These are phyloP conservation scores for Microbotryum silenes-acaulis DNA, from an alignment of 1,284 basidiomycete genomes.

Conservation along the genomic window DNA sequence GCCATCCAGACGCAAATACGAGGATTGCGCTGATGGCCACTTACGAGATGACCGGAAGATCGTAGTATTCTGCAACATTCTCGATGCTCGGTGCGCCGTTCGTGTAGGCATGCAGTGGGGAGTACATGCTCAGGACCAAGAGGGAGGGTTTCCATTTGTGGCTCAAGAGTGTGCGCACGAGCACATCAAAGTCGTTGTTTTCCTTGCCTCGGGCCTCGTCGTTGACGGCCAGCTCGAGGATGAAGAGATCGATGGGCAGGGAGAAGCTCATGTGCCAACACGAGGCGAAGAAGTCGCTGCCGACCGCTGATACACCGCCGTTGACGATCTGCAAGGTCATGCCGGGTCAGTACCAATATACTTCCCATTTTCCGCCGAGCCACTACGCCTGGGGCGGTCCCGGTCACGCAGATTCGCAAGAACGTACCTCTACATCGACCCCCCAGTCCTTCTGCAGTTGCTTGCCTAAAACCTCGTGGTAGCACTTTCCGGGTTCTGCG, in stretches of 20 bases:
- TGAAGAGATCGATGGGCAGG: not conserved
- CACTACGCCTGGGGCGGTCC: too few relatives aligned
- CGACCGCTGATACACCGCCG: not conserved
- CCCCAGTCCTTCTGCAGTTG: not conserved
- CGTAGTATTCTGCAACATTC: constrained; percentile 3
- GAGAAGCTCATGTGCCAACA: not conserved
- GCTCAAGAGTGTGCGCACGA: not conserved
- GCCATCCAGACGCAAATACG: too few relatives aligned
- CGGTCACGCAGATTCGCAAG: too few relatives aligned
- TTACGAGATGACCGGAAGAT: constrained; percentile 1
- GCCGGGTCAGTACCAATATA: too few relatives aligned
- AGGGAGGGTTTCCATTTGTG: not conserved
- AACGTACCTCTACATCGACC: not conserved
- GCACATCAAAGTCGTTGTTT: not conserved
- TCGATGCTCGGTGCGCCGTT: constrained; percentile 1
- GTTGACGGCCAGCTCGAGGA: constrained; percentile 4
- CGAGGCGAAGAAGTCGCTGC: not conserved
- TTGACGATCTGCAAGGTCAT: not conserved
- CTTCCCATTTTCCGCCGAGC: too few relatives aligned
- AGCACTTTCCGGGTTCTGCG: too few relatives aligned
- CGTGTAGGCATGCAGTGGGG: not conserved
- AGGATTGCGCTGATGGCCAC: not conserved
- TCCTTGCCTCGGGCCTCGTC: constrained; percentile 1
- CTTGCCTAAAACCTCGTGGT: too few relatives aligned
- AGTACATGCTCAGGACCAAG: constrained; percentile 1